These are phyloP conservation scores for Gynochthodes officinalis DNA, from an alignment of 257 asterid species.

Conservation along the genomic window DNA sequence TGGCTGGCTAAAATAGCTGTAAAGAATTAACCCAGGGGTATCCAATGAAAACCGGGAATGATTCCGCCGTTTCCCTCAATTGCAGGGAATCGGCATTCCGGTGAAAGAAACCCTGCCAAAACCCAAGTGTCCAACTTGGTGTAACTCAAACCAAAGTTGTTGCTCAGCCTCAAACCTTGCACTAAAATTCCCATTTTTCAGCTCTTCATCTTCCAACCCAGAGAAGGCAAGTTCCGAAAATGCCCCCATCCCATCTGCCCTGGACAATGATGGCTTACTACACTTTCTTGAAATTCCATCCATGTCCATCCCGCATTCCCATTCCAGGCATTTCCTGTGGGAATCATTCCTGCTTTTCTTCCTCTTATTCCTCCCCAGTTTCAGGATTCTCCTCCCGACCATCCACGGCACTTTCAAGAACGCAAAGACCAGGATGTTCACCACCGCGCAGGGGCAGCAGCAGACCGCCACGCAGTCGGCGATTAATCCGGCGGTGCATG, in stretches of 20 bases:
- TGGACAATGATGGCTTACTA: constrained; percentile 10
- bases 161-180: constrained; percentile 55
- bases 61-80: constrained; percentile 30
- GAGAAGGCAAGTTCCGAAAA: constrained; percentile 18
- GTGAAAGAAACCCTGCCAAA: constrained; percentile 93
- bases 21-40: too few relatives aligned
- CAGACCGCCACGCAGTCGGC: constrained; percentile 97
- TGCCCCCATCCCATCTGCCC: constrained; percentile 14
- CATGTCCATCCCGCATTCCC: constrained; percentile 12
- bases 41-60: not conserved
- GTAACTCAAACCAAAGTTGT: constrained; percentile 56
- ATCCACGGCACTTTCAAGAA: constrained; percentile 77
- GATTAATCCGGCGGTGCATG: constrained; percentile 82
- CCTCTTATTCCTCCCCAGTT: constrained; percentile 27
- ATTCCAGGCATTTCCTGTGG: not conserved
- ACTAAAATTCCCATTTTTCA: constrained; percentile 28
- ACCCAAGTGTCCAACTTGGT: constrained; percentile 70
- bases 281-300: constrained; percentile 36
- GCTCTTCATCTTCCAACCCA: constrained; percentile 35
- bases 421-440: constrained; percentile 59
- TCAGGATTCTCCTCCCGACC: constrained; percentile 58
- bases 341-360: constrained; percentile 19
- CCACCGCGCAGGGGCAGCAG: constrained; percentile 92
- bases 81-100: constrained; percentile 40
- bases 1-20: not conserved